Base-by-base conservation (phyloP, 768 basidiomycete genomes). In the Mycena crocata region DNA sequence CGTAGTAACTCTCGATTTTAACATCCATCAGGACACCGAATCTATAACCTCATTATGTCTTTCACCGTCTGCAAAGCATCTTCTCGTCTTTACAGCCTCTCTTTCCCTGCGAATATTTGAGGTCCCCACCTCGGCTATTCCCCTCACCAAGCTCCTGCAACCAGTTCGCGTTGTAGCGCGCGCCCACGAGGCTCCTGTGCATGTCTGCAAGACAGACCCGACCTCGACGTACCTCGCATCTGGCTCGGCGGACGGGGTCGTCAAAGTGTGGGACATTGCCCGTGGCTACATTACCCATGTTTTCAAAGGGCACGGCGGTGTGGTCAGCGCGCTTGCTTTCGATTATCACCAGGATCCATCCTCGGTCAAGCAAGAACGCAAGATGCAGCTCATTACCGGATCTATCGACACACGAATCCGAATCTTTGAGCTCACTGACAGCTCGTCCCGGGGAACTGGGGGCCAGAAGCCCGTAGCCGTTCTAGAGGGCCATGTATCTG, bases 281-380 rank as follows among this genome's bases (percentile, higher is more conserved):
- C 90, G 90, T 28, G 96, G 95, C 35, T 96, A 91, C 75, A 88
- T 93, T 34, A 99, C 98, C 0, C 98, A 99, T 77, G 86, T 96
- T 15, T 95, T 97, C 85, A 93, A 93, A 73, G 97, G 96, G 2
- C 98, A 99, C 75, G 98, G 96, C 6, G 98, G 98, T n/a, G 94
- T 98, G 65, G 91, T 99, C 76, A 94, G 93, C 70, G 96, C 97
- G 19, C 81, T 99, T 65, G 82, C 86, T 28, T 99, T 96, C 80
- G 92, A 91, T 76, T 93, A 91, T 71, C 90, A 90, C 24, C 86
- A 83, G 65, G 86, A 92, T 66, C 81, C 84, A 3, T 86, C 87
- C 10, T 81, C 80, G 35, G 79, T 84, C 31, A 77, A 71, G 42
- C 81, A 81, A 58, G 79, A 81, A 57, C 82, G 80, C 69, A 85